Percentiles rank a stretch among this genome's conserved stretches.
Conservation (phyloP, 495 filamentous ascomycete genomes). For the Neurospora sp. region DNA sequence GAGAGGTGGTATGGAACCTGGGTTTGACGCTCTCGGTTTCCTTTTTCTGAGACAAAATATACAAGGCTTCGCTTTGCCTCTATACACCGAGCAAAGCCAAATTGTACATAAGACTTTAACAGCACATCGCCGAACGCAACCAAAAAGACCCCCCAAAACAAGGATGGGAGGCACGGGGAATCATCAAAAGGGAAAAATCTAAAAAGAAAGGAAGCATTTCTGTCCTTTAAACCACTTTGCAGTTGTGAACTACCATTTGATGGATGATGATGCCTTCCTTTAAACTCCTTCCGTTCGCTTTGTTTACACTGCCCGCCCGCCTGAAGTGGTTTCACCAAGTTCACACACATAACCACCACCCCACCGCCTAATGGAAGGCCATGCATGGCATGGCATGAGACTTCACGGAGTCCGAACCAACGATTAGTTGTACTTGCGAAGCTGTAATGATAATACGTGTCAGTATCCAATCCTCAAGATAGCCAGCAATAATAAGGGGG, state of each 20-base stretch:
- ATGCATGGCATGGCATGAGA: background rate
- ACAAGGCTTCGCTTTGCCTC: background rate
- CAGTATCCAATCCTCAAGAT: background rate
- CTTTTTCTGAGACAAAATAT: background rate
- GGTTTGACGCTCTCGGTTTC: background rate
- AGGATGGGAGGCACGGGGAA: background rate
- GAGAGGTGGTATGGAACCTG: background rate
- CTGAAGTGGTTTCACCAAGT: background rate
- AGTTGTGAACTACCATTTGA: background rate
- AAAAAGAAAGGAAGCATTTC: background rate
- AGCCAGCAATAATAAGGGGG: background rate
- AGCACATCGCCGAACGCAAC: background rate
- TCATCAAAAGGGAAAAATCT: background rate
- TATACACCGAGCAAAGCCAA: background rate
- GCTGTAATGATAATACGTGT: slow-evolving; percentile 6
- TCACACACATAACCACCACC: background rate
- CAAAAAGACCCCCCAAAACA: background rate
- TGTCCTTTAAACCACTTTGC: background rate
- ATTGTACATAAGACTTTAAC: background rate
- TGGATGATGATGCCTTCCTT: background rate
- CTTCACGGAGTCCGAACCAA: background rate
- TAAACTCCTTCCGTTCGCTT: background rate
- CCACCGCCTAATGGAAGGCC: background rate
- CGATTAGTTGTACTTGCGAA: slow-evolving; percentile 22
- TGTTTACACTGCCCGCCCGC: background rate